Evolutionary conservation across 192 early-diverging fungal genomes (phyloP).

Genomic region (Chytriomyces sp.): DNA sequence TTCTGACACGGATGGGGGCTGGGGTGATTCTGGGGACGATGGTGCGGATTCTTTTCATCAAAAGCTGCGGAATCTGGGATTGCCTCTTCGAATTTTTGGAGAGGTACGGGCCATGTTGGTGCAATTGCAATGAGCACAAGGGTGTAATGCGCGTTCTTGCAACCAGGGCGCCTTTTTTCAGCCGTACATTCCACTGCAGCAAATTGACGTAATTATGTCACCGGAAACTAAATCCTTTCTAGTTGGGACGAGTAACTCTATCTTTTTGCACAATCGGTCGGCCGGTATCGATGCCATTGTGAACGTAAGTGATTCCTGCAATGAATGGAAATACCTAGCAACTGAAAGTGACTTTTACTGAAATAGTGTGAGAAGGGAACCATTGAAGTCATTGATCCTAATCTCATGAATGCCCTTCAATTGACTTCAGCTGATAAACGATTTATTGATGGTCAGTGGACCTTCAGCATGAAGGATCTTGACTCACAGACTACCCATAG

Average conservation of each 20-base stretch:
- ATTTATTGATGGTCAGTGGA: conserved; percentile 75
- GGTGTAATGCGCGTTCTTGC: neutral
- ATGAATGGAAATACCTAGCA: neutral
- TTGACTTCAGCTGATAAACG: conserved; percentile 71
- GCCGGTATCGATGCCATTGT: conserved; percentile 74
- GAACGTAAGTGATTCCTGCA: conserved; percentile 60
- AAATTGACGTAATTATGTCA: conserved; percentile 75
- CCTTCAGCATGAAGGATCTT: neutral
- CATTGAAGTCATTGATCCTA: conserved; percentile 68
- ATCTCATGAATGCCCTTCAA: conserved; percentile 52
- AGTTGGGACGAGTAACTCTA: conserved; percentile 78
- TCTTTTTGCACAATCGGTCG: conserved; percentile 75
- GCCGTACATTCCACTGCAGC: conserved; percentile 81
- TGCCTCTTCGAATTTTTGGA: conserved; percentile 59
- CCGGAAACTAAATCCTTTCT: conserved; percentile 68
- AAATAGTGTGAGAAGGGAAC: conserved; percentile 70
- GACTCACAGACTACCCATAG: conserved; percentile 8
- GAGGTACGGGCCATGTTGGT: neutral
- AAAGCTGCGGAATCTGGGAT: conserved; percentile 45
- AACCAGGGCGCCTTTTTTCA: conserved; percentile 74
- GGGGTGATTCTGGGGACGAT: neutral
- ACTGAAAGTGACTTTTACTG: neutral
- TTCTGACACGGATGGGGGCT: neutral
- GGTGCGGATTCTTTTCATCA: neutral
- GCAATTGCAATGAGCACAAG: neutral